phyloP scores from a whole-genome alignment of 352 stramenopile species.

The Globisporangium ultimum region DNA sequence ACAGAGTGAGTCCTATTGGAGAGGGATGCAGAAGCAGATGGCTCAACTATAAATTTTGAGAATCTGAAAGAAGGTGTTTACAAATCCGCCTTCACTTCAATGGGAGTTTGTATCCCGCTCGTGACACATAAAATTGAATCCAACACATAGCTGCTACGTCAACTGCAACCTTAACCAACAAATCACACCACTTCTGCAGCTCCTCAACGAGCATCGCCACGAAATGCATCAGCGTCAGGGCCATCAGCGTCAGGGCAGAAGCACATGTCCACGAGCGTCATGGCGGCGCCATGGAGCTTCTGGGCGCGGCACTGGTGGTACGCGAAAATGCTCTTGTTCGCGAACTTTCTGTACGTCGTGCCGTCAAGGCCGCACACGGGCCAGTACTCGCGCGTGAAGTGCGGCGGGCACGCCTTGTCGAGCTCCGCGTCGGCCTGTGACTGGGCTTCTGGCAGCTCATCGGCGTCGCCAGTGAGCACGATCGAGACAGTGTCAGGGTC shows the following conservation, averaged over 20 bases:
- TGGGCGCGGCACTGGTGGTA: conserved; percentile 50
- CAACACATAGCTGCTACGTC: too few relatives aligned
- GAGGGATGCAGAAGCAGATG: too few relatives aligned
- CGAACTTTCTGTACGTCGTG: conserved; percentile 26
- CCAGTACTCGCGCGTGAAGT: conserved; percentile 48
- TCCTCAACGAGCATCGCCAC: background rate
- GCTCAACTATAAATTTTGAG: too few relatives aligned
- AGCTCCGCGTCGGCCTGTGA: conserved; percentile 16
- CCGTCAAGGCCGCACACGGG: conserved; percentile 57
- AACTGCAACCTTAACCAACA: background rate
- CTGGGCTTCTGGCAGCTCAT: background rate
- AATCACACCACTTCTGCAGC: conserved; percentile 27
- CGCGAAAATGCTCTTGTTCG: conserved; percentile 50
- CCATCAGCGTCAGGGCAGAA: conserved; percentile 20
- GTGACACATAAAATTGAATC: too few relatives aligned
- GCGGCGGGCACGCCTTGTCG: conserved; percentile 27
- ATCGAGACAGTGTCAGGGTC: too few relatives aligned
- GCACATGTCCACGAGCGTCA: conserved; percentile 38
- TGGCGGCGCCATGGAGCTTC: conserved; percentile 22
- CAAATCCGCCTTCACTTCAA: too few relatives aligned
- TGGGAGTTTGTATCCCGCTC: too few relatives aligned
- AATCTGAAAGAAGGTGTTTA: too few relatives aligned
- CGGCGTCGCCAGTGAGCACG: background rate
- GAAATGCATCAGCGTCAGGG: too few relatives aligned
- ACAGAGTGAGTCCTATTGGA: too few relatives aligned